Evolutionary conservation across 2,329 filamentous ascomycete species (phyloP), one percentile per base, ranked within the genome.

Genomic region (Tolypocladium cylindrosporum): DNA sequence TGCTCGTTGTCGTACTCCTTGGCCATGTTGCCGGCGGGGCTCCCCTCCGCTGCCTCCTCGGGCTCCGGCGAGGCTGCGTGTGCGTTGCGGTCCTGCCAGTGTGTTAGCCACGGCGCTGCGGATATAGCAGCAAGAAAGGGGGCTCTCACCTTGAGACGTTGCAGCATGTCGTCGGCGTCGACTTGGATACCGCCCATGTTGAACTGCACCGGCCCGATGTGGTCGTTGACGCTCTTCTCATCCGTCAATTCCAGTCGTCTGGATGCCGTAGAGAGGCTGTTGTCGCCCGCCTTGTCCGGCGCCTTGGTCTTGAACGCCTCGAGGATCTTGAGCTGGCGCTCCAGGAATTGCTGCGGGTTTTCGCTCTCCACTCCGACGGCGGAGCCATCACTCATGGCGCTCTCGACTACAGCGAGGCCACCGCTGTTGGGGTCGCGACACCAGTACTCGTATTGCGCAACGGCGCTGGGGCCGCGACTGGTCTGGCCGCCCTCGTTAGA

Each of bases 161-260:
- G 88, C 59, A 96, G 75, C 88, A 95, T 94, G 67, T 96, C 91
- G 68, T 96, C 92, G 10, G 91, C 91, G 73, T 97, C 91, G 37
- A 96, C 90, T 69, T 96, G 91, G 62, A 99, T 97, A 56, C 94
- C 94, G 48, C 94, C 94, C 82, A 99, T 94, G 71, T 99, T 99
- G 76, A 97, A 97, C 69, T 96, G 91, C 62, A 97, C 91, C 0
- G 92, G 91, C 0, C 92, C 92, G 67, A 96, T 96, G 66, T 96
- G 91, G 67, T 93, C 89, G 65, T 86, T 87, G 57, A 82, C 77
- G 61, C 74, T 77, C 61, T 76, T 79, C 62, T 76, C 73, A 16
- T 73, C 72, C n/a, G 69, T 64, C 50, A 74, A 61, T 66, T 73
- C 72, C 7, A 65, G 54, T n/a, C 65, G 64, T 27, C 66, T 64